Base-by-base conservation (phyloP, 768 basidiomycete species). In the Lactifluus rugatus region DNA sequence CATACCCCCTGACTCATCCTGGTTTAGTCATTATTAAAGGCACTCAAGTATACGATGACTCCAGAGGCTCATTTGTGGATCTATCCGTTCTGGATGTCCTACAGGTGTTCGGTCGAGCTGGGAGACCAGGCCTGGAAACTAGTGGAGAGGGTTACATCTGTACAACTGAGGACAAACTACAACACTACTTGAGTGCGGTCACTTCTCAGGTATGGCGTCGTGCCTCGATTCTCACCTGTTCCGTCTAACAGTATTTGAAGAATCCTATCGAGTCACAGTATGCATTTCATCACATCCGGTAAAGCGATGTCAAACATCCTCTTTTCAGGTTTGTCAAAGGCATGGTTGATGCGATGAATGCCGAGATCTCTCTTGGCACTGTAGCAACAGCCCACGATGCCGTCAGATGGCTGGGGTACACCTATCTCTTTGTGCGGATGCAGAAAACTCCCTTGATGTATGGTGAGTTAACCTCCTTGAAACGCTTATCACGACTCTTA, bases 61-160 rank as follows among this genome's bases (percentile, higher is more conserved):
- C 83, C 4, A 89, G 86, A 68, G 94, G 96, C 62, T 76, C 85
- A 23, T 96, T 98, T 66, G 84, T 89, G 42, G 93, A 99, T 68
- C 77, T 99, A 19, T 89, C 94, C 2, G 84, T 98, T 13, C 76
- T 99, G 48, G 96, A 99, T 70, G 96, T 99, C 2, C 74, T 99
- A 3, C 94, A 99, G 75, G 90, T 99, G 21, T 98, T 99, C 66
- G 96, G 96, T 63, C 84, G 96, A 71, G 96, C 96, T 54, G 96
- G 92, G 37, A 80, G 89, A 37, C 89, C 89, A 0, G 89, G 86
- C 11, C 69, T 92, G 51, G 95, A 98, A 71, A 82, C 79, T 17
- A 94, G 93, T 62, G 96, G 96, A 67, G 93, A 94, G 68, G 95
- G 96, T 2, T 98, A 89, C 70, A 96, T 99, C 62, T 96, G 93